Percentiles rank a stretch among this genome's conserved stretches.
Conservation (phyloP, 202 grass and related monocot genomes). For the Schoenoplectus triqueter region DNA sequence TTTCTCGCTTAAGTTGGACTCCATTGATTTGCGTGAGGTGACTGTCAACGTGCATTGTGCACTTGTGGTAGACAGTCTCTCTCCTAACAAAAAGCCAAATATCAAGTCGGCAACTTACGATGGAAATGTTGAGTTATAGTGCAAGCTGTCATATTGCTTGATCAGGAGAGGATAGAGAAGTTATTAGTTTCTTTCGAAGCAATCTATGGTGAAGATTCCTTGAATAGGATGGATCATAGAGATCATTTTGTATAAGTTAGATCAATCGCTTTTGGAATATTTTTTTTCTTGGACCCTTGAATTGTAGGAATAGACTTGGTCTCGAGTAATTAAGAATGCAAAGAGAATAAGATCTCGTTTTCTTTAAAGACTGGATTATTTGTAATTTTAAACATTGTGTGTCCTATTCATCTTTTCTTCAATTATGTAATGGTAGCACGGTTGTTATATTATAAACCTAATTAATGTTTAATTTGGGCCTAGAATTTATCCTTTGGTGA, state of each 20-base stretch:
- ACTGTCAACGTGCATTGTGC: slow-evolving; percentile 65
- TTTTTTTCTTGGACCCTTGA: not conserved
- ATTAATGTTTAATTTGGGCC: not conserved
- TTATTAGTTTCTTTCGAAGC: slow-evolving; percentile 13
- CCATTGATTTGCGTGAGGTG: slow-evolving; percentile 39
- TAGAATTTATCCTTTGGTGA: not conserved
- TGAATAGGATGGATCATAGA: not conserved
- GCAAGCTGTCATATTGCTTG: not conserved
- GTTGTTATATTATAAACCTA: no score
- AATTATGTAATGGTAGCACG: not conserved
- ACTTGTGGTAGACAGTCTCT: slow-evolving; percentile 75
- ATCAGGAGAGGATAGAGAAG: not conserved
- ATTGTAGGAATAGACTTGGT: not conserved
- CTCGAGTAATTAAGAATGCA: not conserved
- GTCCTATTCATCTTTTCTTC: not conserved
- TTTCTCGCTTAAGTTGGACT: slow-evolving; percentile 43
- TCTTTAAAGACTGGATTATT: slow-evolving; percentile 24
- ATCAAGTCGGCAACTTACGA: slow-evolving; percentile 70
- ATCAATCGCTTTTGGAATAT: not conserved
- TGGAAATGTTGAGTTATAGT: slow-evolving; percentile 58
- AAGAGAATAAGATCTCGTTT: not conserved
- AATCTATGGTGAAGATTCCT: slow-evolving; percentile 7
- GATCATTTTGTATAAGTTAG: not conserved
- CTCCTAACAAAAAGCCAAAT: slow-evolving; percentile 62
- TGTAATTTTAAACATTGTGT: not conserved